These are phyloP conservation scores for Sugiyamaella marilandica DNA, from an alignment of 805 yeast species.

Conservation along the genomic window DNA sequence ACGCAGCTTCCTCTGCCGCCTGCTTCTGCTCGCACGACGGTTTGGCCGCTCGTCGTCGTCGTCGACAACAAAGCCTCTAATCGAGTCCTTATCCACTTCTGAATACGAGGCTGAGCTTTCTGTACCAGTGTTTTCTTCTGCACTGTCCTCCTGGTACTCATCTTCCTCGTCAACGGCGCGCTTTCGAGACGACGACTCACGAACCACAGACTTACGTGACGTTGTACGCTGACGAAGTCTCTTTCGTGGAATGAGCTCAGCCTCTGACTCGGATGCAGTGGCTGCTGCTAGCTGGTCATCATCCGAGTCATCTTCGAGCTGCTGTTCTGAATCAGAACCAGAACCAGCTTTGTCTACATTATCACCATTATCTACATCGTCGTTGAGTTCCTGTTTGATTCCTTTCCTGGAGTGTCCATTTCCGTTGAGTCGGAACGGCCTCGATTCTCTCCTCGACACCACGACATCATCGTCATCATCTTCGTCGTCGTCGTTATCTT, in stretches of 20 bases:
- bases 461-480: constrained; percentile 16
- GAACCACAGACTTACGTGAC: no score
- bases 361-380: constrained; percentile 8
- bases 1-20: neutral
- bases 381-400: neutral
- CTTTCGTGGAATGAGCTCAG: constrained; percentile 1
- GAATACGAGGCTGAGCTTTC: neutral
- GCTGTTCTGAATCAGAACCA: neutral
- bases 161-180: constrained; percentile 9
- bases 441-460: neutral
- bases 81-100: neutral
- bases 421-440: neutral
- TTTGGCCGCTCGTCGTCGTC: constrained; percentile 12
- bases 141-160: constrained; percentile 5
- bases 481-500: constrained; percentile 5
- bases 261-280: neutral
- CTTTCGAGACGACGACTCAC: neutral
- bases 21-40: neutral
- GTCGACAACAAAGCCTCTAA: constrained; percentile 8
- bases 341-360: neutral
- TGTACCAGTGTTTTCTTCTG: neutral
- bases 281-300: neutral
- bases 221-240: neutral
- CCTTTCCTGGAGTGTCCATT: neutral
- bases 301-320: neutral